phyloP scores from a whole-genome alignment of 2,329 filamentous ascomycete genomes.

The Colletotrichum somersetense region DNA sequence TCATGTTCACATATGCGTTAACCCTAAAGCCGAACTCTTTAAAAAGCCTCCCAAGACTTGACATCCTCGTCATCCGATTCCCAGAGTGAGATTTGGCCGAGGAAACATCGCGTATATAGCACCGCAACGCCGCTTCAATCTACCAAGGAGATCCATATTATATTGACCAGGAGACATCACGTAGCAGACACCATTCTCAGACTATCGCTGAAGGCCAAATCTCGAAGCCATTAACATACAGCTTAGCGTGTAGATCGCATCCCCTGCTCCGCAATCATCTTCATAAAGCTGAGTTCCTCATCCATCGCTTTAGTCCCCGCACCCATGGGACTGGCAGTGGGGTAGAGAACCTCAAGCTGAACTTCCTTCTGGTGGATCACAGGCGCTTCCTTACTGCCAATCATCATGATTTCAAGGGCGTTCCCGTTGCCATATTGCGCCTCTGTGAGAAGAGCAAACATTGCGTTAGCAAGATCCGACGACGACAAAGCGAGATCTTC shows the following conservation, averaged over 20 bases:
- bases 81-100: no score
- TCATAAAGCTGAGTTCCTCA: constrained; percentile 16
- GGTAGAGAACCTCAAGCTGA: constrained; percentile 15
- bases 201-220: no score
- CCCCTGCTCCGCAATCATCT: constrained; percentile 13
- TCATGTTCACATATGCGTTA: no score
- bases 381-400: constrained; percentile 30
- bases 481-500: constrained; percentile 6
- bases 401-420: constrained; percentile 42
- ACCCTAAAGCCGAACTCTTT: no score
- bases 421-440: constrained; percentile 43
- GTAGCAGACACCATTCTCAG: no score
- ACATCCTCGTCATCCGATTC: no score
- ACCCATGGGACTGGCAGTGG: constrained; percentile 12
- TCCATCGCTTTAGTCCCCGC: constrained; percentile 23
- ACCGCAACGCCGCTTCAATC: no score
- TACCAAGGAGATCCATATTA: no score
- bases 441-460: constrained; percentile 38
- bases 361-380: constrained; percentile 40
- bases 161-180: no score
- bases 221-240: no score
- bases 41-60: no score
- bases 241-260: constrained; percentile 4
- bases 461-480: constrained; percentile 20
- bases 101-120: no score